Conservation (phyloP, 768 basidiomycete species). For the Russula sp. region DNA sequence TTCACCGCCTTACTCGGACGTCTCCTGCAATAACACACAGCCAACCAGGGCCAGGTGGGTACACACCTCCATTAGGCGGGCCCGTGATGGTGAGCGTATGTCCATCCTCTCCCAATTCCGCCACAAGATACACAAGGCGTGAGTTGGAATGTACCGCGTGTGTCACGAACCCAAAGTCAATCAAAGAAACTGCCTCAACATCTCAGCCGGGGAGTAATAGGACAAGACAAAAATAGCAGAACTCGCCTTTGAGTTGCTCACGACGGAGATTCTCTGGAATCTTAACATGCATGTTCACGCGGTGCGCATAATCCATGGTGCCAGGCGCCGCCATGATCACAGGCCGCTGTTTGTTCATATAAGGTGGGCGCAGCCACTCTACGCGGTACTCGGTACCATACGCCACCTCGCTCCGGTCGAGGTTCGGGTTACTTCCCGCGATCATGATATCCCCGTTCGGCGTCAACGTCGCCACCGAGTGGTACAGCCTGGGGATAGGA, state of each 20-base stretch:
- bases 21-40: slow-evolving; percentile 62
- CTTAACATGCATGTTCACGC: slow-evolving; percentile 46
- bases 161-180: slow-evolving; percentile 82
- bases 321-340: slow-evolving; percentile 36
- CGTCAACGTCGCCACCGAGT: slow-evolving; percentile 78
- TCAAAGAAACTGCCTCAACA: slow-evolving; percentile 54
- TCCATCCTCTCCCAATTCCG: slow-evolving; percentile 44
- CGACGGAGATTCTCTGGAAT: slow-evolving; percentile 39
- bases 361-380: slow-evolving; percentile 83
- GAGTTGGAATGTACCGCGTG: slow-evolving; percentile 74
- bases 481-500: slow-evolving; percentile 71
- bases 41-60: slow-evolving; percentile 83
- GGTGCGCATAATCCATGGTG: slow-evolving; percentile 47
- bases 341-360: slow-evolving; percentile 64
- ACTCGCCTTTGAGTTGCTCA: slow-evolving; percentile 51
- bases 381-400: slow-evolving; percentile 89
- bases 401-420: slow-evolving; percentile 66
- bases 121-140: slow-evolving; percentile 65
- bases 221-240: background rate
- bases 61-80: slow-evolving; percentile 61
- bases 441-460: slow-evolving; percentile 72
- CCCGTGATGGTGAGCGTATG: slow-evolving; percentile 55
- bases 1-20: slow-evolving; percentile 62
- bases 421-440: slow-evolving; percentile 80
- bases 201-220: background rate